phyloP scores from a whole-genome alignment of 2,329 filamentous ascomycete species.

The Cercospora zeae-maydis region DNA sequence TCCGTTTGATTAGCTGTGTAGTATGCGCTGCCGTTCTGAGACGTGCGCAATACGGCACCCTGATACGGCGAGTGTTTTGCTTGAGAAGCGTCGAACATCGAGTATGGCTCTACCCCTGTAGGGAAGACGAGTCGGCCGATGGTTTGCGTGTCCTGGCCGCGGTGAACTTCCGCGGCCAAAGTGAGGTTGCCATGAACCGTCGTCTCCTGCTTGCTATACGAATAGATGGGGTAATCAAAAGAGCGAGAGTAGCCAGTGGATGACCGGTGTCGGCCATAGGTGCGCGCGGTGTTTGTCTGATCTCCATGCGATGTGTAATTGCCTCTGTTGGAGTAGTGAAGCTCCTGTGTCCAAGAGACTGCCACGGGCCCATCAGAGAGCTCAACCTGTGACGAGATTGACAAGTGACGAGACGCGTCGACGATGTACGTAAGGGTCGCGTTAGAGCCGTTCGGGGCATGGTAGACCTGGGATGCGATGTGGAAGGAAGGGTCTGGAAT shows the following conservation, averaged over 20 bases:
- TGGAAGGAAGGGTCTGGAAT: constrained; percentile 47
- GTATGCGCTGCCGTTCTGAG: constrained; percentile 55
- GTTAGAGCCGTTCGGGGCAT: constrained; percentile 53
- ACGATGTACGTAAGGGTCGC: constrained; percentile 55
- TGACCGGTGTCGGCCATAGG: constrained; percentile 47
- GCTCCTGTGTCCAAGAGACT: constrained; percentile 57
- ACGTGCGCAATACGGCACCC: constrained; percentile 49
- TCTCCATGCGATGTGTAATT: constrained; percentile 53
- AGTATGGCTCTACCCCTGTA: constrained; percentile 54
- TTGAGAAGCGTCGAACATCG: constrained; percentile 41
- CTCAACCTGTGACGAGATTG: constrained; percentile 51
- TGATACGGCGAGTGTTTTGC: constrained; percentile 27
- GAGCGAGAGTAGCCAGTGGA: constrained; percentile 39
- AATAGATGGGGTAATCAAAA: constrained; percentile 61
- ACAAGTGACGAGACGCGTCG: constrained; percentile 53
- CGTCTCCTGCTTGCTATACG: constrained; percentile 51
- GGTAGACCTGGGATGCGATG: constrained; percentile 50
- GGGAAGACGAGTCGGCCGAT: constrained; percentile 53
- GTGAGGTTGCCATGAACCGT: constrained; percentile 42
- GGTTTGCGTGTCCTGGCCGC: constrained; percentile 49
- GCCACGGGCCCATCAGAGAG: constrained; percentile 46
- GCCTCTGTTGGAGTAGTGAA: constrained; percentile 56
- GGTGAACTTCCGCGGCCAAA: constrained; percentile 48
- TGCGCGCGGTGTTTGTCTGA: constrained; percentile 53
- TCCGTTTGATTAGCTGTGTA: constrained; percentile 51